phyloP scores from a whole-genome alignment of 164 flowering plant species.

The Macadamia integrifolia region DNA sequence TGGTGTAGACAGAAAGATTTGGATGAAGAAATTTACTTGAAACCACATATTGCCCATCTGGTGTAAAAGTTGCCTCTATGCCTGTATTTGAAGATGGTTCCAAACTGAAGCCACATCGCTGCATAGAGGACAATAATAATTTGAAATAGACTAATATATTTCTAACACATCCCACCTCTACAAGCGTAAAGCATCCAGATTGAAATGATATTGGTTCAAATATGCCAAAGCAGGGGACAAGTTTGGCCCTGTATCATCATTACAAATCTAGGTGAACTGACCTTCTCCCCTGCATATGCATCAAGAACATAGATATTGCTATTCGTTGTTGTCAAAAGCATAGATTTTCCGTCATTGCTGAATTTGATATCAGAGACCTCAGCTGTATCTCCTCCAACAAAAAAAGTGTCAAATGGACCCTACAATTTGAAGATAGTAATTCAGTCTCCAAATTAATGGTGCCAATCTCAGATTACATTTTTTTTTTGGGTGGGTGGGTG shows the following conservation, averaged over 20 bases:
- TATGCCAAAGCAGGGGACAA: neutral
- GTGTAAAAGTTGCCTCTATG: conserved; percentile 90
- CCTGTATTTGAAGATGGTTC: conserved; percentile 68
- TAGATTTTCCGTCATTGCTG: conserved; percentile 97
- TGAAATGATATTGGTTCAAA: too few relatives aligned
- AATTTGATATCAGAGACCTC: conserved; percentile 96
- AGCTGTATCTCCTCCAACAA: conserved; percentile 96
- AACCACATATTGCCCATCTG: conserved; percentile 93
- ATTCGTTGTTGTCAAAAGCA: conserved; percentile 89
- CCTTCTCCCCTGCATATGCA: conserved; percentile 98
- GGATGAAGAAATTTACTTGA: conserved; percentile 52
- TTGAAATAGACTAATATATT: neutral
- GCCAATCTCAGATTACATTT: neutral
- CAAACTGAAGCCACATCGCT: conserved; percentile 91
- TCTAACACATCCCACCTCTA: too few relatives aligned
- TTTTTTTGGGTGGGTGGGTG: neutral
- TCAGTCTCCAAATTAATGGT: neutral
- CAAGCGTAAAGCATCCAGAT: too few relatives aligned
- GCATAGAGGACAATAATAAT: conserved; percentile 22
- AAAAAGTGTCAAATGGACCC: conserved; percentile 98
- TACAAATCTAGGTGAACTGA: conserved; percentile 14
- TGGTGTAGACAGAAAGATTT: neutral
- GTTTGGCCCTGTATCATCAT: neutral
- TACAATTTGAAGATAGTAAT: conserved; percentile 20
- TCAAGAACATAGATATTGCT: conserved; percentile 87